Base-by-base conservation (phyloP, 306 rosid genomes). In the Vigna unguiculata region DNA sequence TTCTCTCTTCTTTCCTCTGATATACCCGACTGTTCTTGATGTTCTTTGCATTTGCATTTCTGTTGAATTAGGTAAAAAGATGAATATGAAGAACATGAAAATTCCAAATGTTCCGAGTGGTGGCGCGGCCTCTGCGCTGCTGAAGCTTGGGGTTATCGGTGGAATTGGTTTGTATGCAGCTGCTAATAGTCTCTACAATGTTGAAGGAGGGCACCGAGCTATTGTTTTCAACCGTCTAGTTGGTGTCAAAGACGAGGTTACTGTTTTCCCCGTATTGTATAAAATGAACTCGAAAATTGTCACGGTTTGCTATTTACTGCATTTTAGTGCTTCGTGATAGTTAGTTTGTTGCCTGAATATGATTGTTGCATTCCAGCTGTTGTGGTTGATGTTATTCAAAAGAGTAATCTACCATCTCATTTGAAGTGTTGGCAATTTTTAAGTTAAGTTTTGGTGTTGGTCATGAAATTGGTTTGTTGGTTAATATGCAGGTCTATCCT, bases 131-230 rank as follows among this genome's bases (percentile, higher is more conserved):
- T 85, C 93, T 21, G 74, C 88, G 4, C 77, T 90, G 80, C 45
- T 87, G 64, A 85, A 81, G 74, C 52, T 92, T 30, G 95, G 93
- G 30, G 2, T 87, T 72, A 14, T 86, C 62, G 90, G 93, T 54
- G 86, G 90, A 19, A 59, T 92, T 81, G 97, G 92, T 55, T 15
- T 83, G 72, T 92, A 89, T 82, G 92, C 82, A 52, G 90, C 85
- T 74, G 6, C 85, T 41, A 84, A 90, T 69, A 87, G 95, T 88
- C 95, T 92, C 68, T 94, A 90, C 96, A 90, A 92, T 75, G 97
- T 92, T 21, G 96, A 94, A 69, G 97, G 96, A 82, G 92, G 97
- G 16, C 94, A 89, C 78, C 86, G 91, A 9, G 97, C 97, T 47
- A 89, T 94, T 49, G 87, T 94, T 75, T 94, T 91, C 84, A 94